Evolutionary conservation across 371 early-diverging fungal species (phyloP), one percentile per base, ranked within the genome.

Genomic region (Apophysomyces variabilis): DNA sequence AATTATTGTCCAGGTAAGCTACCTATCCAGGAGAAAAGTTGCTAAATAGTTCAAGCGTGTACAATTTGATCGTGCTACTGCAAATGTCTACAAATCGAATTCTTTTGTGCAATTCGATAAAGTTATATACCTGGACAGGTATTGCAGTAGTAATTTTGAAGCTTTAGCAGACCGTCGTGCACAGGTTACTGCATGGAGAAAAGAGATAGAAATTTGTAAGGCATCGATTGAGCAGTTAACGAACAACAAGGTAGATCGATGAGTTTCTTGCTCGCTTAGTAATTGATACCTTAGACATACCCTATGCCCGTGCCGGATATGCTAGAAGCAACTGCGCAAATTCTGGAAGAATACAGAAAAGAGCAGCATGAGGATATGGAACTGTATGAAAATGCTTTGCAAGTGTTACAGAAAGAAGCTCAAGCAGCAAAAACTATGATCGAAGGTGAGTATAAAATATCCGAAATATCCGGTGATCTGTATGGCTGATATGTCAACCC

Each of bases 41-140:
- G 18, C 26, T 43, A 16, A 45, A 45, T 32, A 41, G 16, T 18
- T 21, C 39, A 71, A 88, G 87, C 79, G 92, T 5, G 90, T 87
- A 7, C 87, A 89, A 79, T 92, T 84, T 69, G 85, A 90, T 78
- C 74, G 87, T 21, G 74, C 79, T 5, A 83, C 82, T 9, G 68
- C 74, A n/a, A 77, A 78, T 43, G 80, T 86, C 9, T 87, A 87
- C 73, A 92, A 92, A 66, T 83, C 85, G 32, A 85, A 92, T 73
- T 85, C 83, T 4, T 89, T 80, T 69, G 66, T 90, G 32, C 72
- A 79, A 35, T 86, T 87, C 64, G 78, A 83, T 12, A 77, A 83
- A 57, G 69, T 56, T 2, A 83, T 90, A 44, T 84, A 80, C 57
- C 69, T 90, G 43, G 91, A 88, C 66, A 74, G 88, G 8, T 90